phyloP scores from a whole-genome alignment of 192 early-diverging fungal species.

The Coemansia sp. region DNA sequence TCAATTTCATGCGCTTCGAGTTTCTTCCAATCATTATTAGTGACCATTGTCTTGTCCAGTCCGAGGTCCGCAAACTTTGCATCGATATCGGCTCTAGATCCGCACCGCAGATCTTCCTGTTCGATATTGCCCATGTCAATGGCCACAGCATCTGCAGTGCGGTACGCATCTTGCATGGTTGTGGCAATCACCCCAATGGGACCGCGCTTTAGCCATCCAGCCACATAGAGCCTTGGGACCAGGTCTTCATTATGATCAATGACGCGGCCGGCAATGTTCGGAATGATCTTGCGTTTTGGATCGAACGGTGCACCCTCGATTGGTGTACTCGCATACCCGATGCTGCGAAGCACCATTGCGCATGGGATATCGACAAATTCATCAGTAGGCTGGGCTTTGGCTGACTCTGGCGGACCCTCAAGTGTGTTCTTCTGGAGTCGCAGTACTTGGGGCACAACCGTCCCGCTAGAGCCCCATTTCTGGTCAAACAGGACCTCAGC shows the following conservation, averaged over 20 bases:
- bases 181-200: slow-evolving; percentile 91
- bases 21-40: slow-evolving; percentile 78
- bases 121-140: slow-evolving; percentile 56
- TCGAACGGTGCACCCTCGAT: slow-evolving; percentile 81
- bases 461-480: background rate
- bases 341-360: slow-evolving; percentile 76
- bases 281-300: slow-evolving; percentile 60
- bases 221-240: slow-evolving; percentile 74
- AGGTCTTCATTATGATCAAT: slow-evolving; percentile 49
- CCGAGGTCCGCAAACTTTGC: slow-evolving; percentile 24
- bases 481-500: slow-evolving; percentile 50
- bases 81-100: slow-evolving; percentile 15
- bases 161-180: slow-evolving; percentile 91
- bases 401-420: slow-evolving; percentile 59
- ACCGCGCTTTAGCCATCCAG: slow-evolving; percentile 96
- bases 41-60: slow-evolving; percentile 46
- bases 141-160: slow-evolving; percentile 80
- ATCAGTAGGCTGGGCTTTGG: slow-evolving; percentile 63
- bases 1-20: slow-evolving; percentile 76
- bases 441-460: slow-evolving; percentile 14
- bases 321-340: slow-evolving; percentile 82
- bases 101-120: background rate
- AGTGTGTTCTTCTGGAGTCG: slow-evolving; percentile 68
- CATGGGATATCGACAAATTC: slow-evolving; percentile 58
- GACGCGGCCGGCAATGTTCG: slow-evolving; percentile 80